Evolutionary conservation across 352 stramenopile species (phyloP), one percentile per base, ranked within the genome.

Genomic region (Plasmopara muralis): DNA sequence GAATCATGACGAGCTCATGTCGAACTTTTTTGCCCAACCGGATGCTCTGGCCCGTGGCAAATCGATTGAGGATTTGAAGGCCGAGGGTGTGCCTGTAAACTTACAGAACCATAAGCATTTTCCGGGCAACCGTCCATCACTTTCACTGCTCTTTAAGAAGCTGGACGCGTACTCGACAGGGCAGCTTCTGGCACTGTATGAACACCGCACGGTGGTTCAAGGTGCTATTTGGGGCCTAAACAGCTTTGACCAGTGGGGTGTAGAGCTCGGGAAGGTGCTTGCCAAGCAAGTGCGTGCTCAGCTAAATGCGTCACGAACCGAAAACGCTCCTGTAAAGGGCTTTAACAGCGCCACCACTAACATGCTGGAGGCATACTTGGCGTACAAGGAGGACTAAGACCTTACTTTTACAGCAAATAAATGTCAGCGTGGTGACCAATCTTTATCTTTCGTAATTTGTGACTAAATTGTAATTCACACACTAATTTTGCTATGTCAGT

Each of bases 1-100:
- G n/a, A 98, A 98, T 79, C 96, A 99, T 78, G 96, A 99, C 72
- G 96, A 99, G 76, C 87, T 99, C 57, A 99, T 99, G 96, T 95
- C 81, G 49, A 98, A 99, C 79, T 99, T 99, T 70, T 99, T 99
- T 66, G 96, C 96, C 33, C 96, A 99, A 69, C 95, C 96, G 0
- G 97, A 99, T 70, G 96, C 96, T 6, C 74, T 99, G 7, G 97
- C 96, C 6, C 87, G 86, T 49, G 96, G 96, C 62, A 99, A 99
- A 77, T 97, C 87, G 29, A 57, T 97, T 8, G 83, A 87, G 30
- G 95, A 99, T 66, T 68, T 99, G 16, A 80, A 87, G 48, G 78
- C 78, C 25, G 95, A 99, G 70, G 88, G 83, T 33, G 93, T 98
- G 44, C 79, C 93, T 1, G 89, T 96, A 63, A 68, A 93, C 44